A percentile compares a stretch with the other conserved stretches of the same genome.
Evolutionary conservation across 2,329 filamentous ascomycete genomes (phyloP).

Genomic region (Dactylella cylindrospora): DNA sequence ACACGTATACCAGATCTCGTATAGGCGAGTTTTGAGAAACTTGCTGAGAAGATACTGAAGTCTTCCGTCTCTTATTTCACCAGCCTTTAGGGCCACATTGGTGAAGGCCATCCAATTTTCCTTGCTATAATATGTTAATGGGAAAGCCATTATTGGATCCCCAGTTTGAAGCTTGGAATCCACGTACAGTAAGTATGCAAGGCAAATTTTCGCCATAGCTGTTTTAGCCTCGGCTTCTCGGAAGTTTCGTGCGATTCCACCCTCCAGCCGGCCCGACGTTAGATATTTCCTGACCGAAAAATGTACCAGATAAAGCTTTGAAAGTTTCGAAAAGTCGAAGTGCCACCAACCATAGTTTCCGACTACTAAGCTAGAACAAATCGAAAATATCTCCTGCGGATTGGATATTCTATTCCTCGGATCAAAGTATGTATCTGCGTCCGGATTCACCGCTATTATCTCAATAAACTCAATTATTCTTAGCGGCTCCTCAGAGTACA

Average conservation of each 20-base stretch:
- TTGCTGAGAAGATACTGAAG: background rate
- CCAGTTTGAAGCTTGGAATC: background rate
- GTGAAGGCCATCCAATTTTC: slow-evolving; percentile 46
- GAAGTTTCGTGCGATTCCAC: slow-evolving; percentile 10
- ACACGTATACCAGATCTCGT: no score
- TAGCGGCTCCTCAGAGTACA: slow-evolving; percentile 48
- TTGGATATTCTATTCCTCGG: slow-evolving; percentile 47
- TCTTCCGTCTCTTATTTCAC: slow-evolving; percentile 31
- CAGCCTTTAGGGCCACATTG: no score
- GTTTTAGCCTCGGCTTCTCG: slow-evolving; percentile 26
- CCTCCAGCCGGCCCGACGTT: slow-evolving; percentile 44
- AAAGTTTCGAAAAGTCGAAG: background rate
- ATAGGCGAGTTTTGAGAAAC: no score
- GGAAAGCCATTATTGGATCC: slow-evolving; percentile 22
- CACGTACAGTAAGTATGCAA: slow-evolving; percentile 48
- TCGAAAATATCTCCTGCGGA: slow-evolving; percentile 46
- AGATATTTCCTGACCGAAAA: slow-evolving; percentile 51
- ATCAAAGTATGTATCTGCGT: slow-evolving; percentile 47
- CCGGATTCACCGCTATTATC: slow-evolving; percentile 48
- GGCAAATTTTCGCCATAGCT: slow-evolving; percentile 46
- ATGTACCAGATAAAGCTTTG: slow-evolving; percentile 49
- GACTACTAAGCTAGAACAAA: slow-evolving; percentile 49
- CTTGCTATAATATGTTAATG: slow-evolving; percentile 46
- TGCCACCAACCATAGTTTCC: background rate
- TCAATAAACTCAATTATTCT: slow-evolving; percentile 49